Percentiles rank a stretch among this genome's conserved stretches.
These are phyloP conservation scores for Serendipita vermifera DNA, from an alignment of 768 basidiomycete species.

Conservation along the genomic window DNA sequence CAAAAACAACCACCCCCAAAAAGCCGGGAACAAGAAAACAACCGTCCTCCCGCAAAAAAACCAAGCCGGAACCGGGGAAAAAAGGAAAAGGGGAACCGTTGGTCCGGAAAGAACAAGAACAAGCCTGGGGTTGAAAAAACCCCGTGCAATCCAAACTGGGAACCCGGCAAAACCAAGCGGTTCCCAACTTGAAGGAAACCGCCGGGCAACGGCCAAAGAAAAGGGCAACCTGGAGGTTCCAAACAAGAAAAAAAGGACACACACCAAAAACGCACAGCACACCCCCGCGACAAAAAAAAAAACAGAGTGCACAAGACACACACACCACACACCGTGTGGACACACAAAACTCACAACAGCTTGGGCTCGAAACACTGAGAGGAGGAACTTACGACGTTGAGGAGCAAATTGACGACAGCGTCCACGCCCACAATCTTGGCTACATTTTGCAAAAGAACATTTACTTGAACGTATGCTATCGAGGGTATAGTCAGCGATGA, in stretches of 20 bases:
- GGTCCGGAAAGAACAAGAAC: no score
- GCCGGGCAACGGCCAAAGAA: no score
- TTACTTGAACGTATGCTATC: slow-evolving; percentile 23
- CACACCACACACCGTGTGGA: slow-evolving; percentile 19
- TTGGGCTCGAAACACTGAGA: background rate
- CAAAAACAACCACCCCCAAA: no score
- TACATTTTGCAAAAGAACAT: slow-evolving; percentile 23
- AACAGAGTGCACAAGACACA: slow-evolving; percentile 30
- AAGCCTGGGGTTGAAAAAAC: slow-evolving; percentile 23
- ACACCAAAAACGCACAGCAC: slow-evolving; percentile 38
- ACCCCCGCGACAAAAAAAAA: slow-evolving; percentile 26
- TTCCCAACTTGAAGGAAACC: slow-evolving; percentile 15
- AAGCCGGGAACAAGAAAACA: slow-evolving; percentile 1
- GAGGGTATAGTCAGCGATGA: background rate
- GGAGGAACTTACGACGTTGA: slow-evolving; percentile 24
- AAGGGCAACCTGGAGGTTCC: no score
- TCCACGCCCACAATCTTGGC: slow-evolving; percentile 23
- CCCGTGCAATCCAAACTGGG: slow-evolving; percentile 38
- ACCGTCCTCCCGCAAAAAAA: no score
- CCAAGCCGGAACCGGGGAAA: background rate
- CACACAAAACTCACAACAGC: no score
- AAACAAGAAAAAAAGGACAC: slow-evolving; percentile 35
- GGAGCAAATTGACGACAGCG: slow-evolving; percentile 23
- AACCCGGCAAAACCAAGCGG: slow-evolving; percentile 30
- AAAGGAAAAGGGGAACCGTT: background rate